Base-by-base conservation (phyloP, 257 asterid species). In the Primulina tabacum region DNA sequence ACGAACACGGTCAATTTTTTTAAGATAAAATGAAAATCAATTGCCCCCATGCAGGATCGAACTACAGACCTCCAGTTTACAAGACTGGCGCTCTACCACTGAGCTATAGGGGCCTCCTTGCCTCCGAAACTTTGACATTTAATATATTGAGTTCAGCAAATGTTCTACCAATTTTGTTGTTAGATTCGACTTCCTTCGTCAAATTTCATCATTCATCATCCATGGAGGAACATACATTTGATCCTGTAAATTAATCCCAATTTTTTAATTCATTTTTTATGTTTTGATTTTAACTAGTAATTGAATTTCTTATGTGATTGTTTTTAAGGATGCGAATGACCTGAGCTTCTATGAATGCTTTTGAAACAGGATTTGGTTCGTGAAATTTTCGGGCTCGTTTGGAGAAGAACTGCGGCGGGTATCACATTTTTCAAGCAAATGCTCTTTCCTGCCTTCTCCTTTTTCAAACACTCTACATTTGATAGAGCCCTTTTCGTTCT, bases 41-140 rank as follows among this genome's bases (percentile, higher is more conserved):
- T 5, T 50, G 57, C 57, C 57, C 57, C 21, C 57, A 50, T 50
- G 57, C 57, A 50, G 57, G 57, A 50, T 50, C 57, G 57, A 50
- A 50, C 57, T 50, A 50, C 57, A 50, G 57, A 50, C 57, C 57
- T 50, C 57, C 57, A 50, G 57, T 50, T 50, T 50, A 50, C 57
- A 50, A 50, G 57, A 50, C 57, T 50, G 57, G 57, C 57, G 57
- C 57, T 50, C 57, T 50, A 50, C 57, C 57, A 50, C 57, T 50
- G 57, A 50, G 57, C 57, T 50, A 50, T 50, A 50, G 8, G 57
- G 57, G 57, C 57, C 40, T 2, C 1, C 2, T 32, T 4, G 26
- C 1, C 1, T 24, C 26, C 6, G 35, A 6, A 5, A 32, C 1
- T 32, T 32, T 0, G 6, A 32, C 35, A 32, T 32, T 32, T 32